Base-by-base conservation (phyloP, 2,329 filamentous ascomycete species). In the Exophiala phaeomuriformis region DNA sequence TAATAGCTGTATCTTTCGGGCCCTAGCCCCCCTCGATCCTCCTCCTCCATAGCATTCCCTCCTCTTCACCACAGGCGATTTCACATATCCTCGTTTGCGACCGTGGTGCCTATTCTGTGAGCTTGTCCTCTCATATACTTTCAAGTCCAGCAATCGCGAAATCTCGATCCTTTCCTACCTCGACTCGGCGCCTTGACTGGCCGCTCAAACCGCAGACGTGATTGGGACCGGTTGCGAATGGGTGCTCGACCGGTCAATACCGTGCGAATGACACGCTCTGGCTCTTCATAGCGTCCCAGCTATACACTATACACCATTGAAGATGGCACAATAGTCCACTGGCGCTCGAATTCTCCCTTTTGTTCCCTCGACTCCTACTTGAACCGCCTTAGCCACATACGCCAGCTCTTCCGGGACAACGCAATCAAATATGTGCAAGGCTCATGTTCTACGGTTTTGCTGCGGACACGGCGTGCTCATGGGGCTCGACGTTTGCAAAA, bases 391-490 rank as follows among this genome's bases (percentile, higher is more conserved):
- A 39, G 9, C 39, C 39, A 41, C 19, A 28, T 28, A 12, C 28
- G 5, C 36, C 9, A 9, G 19, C 31, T 27, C 33, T 36, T 29
- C 3, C 31, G 28, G 33, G 28, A 39, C 37, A 40, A 4, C 40
- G 30, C n/a, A 30, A 9, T 37, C 10, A 52, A 54, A 51, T 27
- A 63, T 63, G 61, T 63, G 61, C 50, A 60, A 60, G 54, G 61
- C 61, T 45, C 59, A 62, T 46, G 52, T 62, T 41, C 55, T 63
- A 29, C 58, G 61, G 19, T 63, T 63, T 48, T 60, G 60, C 48
- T 63, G 61, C 43, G 51, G 52, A 19, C 61, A 63, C 53, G 60
- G 60, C 45, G 47, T 63, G 35, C 47, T 63, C 27, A 63, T 63
- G 61, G 51, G 53, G 35, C 45, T 63, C 33, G 58, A 63, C 9